These are phyloP conservation scores for Starmerella floricola DNA, from an alignment of 805 yeast genomes.

Conservation along the genomic window DNA sequence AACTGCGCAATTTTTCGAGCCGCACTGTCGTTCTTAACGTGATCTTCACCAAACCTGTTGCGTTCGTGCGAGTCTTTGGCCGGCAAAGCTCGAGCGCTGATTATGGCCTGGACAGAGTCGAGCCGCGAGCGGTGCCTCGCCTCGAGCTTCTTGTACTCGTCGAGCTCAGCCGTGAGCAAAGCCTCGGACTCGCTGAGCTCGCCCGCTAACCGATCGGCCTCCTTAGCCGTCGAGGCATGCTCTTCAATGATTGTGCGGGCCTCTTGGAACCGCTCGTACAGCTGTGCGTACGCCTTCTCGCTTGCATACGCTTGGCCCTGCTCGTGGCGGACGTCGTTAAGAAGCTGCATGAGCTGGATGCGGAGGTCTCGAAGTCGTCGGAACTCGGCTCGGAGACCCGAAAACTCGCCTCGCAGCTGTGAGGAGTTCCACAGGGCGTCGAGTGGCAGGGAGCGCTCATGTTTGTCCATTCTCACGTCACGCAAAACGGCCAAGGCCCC, in stretches of 20 bases:
- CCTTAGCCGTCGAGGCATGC: background rate
- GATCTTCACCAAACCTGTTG: background rate
- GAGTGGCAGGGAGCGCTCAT: background rate
- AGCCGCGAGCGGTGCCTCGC: background rate
- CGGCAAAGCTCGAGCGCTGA: background rate
- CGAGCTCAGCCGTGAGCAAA: background rate
- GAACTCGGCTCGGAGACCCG: background rate
- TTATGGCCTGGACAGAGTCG: background rate
- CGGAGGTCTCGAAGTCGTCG: background rate
- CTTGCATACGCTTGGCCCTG: background rate
- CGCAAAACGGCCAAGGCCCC: background rate
- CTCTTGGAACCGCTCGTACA: background rate
- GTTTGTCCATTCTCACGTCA: background rate
- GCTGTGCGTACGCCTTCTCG: background rate
- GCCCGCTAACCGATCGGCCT: background rate
- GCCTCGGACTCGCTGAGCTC: background rate
- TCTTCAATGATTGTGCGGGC: background rate
- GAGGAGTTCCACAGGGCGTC: background rate
- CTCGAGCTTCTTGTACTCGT: background rate
- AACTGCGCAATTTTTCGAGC: background rate
- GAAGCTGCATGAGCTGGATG: background rate
- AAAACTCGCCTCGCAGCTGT: background rate
- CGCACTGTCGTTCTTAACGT: too few relatives aligned
- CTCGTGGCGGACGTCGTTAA: constrained; percentile 1
- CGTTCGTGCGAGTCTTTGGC: background rate